A percentile compares a stretch with the other conserved stretches of the same genome.
phyloP scores from a whole-genome alignment of 2,329 filamentous ascomycete species.

The Cladosporium sp. region DNA sequence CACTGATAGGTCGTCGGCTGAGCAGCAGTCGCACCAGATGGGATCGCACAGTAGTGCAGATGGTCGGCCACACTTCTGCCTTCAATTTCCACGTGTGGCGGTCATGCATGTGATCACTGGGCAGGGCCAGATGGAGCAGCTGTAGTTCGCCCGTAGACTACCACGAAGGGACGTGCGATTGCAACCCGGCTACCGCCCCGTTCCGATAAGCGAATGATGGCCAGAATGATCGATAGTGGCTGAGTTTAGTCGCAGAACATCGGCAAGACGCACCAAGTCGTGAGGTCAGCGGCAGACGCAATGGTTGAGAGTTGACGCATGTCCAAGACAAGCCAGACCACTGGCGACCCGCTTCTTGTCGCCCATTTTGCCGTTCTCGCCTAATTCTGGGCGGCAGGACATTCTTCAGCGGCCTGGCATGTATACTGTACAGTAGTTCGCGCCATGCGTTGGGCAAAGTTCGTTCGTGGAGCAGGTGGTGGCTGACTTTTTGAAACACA shows the following conservation, averaged over 20 bases:
- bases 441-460: neutral
- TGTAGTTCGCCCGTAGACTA: constrained; percentile 1
- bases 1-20: neutral
- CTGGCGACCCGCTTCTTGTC: too few species aligned
- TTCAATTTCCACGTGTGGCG: neutral
- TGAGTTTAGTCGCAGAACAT: neutral
- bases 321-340: neutral
- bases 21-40: neutral
- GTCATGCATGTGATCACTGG: neutral
- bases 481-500: constrained; percentile 11
- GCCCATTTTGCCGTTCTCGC: too few species aligned
- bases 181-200: neutral
- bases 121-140: neutral
- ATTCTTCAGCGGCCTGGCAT: too few species aligned
- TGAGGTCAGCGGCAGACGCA: neutral
- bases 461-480: neutral
- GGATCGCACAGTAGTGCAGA: neutral
- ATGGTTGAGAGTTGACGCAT: neutral
- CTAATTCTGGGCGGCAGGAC: too few species aligned
- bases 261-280: neutral
- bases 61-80: neutral
- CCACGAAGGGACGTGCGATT: neutral
- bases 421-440: neutral
- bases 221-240: neutral
- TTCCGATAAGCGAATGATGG: neutral